Evolutionary conservation across 495 filamentous ascomycete genomes (phyloP), one percentile per base, ranked within the genome.

Genomic region (Penicillium cataractarum): DNA sequence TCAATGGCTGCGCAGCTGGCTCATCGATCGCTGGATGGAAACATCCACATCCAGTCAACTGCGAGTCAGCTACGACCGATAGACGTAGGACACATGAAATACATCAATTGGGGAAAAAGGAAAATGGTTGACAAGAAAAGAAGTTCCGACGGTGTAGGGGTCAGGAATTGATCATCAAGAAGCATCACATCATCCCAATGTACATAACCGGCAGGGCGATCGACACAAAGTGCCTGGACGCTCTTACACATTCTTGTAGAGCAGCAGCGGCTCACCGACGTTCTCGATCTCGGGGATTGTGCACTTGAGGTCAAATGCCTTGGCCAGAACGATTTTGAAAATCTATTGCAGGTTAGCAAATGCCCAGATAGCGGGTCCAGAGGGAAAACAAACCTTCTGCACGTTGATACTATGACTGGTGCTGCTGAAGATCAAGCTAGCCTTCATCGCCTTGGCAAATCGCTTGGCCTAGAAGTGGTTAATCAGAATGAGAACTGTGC

Each of bases 371-470:
- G 54, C 37, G 0, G 17, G 17, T 27, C 10, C 7, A 40, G 1
- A 9, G 57, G 17, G 53, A 8, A 57, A 7, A 62, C 76, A 27
- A 70, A 97, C 95, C 90, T 99, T 99, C 74, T 99, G 95, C 32
- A 99, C 95, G 67, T 99, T 99, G 81, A 99, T 99, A 75, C 92
- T 97, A 76, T 99, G 95, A 74, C 92, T 97, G 31, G 95, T 99
- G 74, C 93, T 97, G 78, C 92, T 97, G 78, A 99, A 99, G 71
- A 99, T 97, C 65, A 99, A 80, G 70, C 90, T 91, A 58, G 95
- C 95, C 65, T 94, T 92, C 95, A 99, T 99, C 13, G 95, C 95
- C 72, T 96, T 96, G 59, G 95, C 95, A 74, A 98, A 99, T 57
- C 96, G 87, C 60, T 93, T 91, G 31, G 95, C 95, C 92, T 97